Conservation (phyloP, 2,329 filamentous ascomycete species). For the Diaporthe australafricana region DNA sequence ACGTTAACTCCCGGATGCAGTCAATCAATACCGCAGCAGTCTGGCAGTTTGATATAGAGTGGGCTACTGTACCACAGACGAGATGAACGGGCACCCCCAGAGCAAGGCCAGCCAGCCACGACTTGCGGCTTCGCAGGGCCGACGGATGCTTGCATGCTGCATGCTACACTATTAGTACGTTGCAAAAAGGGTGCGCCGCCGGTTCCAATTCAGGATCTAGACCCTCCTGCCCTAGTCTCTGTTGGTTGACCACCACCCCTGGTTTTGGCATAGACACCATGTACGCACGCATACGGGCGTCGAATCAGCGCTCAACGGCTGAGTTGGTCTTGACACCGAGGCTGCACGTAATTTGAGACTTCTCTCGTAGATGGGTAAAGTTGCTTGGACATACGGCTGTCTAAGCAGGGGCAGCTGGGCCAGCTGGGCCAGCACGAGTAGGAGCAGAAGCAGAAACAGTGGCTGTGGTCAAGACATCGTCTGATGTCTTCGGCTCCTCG, state of each 20-base stretch:
- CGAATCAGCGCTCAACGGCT: neutral
- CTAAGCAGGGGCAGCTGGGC: neutral
- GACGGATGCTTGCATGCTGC: slow-evolving; percentile 5
- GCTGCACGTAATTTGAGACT: neutral
- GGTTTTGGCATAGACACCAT: neutral
- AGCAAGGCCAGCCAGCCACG: neutral
- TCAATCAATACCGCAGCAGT: slow-evolving; percentile 13
- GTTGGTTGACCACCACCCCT: neutral
- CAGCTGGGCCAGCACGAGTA: neutral
- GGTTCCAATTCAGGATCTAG: neutral
- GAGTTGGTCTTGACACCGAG: neutral
- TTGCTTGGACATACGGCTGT: neutral
- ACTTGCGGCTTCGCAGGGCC: neutral
- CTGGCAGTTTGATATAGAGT: slow-evolving; percentile 23
- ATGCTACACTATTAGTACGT: neutral
- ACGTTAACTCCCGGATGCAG: neutral
- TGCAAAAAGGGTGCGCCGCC: neutral
- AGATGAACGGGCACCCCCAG: neutral
- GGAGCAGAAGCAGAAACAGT: neutral
- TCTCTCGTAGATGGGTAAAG: neutral
- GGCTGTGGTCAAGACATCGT: slow-evolving; percentile 1
- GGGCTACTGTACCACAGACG: neutral
- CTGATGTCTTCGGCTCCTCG: neutral
- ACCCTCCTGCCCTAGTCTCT: neutral
- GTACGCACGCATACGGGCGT: neutral